Base-by-base conservation (phyloP, 306 rosid genomes). In the Notholithocarpus densiflorus region DNA sequence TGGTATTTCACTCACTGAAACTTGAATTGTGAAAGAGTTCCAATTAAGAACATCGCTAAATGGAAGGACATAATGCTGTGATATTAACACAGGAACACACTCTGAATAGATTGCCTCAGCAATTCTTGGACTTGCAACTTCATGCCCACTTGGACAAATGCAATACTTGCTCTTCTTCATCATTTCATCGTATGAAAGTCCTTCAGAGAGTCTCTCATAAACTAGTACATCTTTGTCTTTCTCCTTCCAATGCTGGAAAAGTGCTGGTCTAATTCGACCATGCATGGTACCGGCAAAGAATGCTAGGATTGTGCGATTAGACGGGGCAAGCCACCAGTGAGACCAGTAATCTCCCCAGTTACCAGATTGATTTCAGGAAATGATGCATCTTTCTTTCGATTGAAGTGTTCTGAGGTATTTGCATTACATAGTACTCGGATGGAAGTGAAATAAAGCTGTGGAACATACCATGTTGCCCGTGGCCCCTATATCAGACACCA, bases 331-430 rank as follows among this genome's bases (percentile, higher is more conserved):
- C 89, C 89, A 6, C 88, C 89, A 26, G 62, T 24, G n/a, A 88
- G 79, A 34, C 79, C 73, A 6, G 24, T 80, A 31, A 79, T 81
- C 12, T 84, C 85, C n/a, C 92, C 90, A 37, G 43, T 37, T 37
- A 37, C 43, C 43, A 37, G 43, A 4, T 37, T 84, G 72, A 90
- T 88, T 81, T 90, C 90, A 5, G 92, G 92, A 70, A 90, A 80
- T 20, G 94, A 88, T 56, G 91, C 94, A 68, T 90, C 94, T 85
- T 90, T 90, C 84, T 74, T 78, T 2, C 91, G 91, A 61, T 90
- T 86, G 83, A 90, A 90, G 80, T 84, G 82, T 85, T 88, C 91
- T 19, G 91, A 84, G 43, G 66, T 82, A 32, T 90, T 90, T 14
- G 89, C 89, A 51, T 87, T 90, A 80, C 93, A 84, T 18, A 90